Percentiles rank a stretch among this genome's conserved stretches.
Evolutionary conservation across 176 grass and related monocot species (phyloP).

Genomic region (Oryza rufipogon): DNA sequence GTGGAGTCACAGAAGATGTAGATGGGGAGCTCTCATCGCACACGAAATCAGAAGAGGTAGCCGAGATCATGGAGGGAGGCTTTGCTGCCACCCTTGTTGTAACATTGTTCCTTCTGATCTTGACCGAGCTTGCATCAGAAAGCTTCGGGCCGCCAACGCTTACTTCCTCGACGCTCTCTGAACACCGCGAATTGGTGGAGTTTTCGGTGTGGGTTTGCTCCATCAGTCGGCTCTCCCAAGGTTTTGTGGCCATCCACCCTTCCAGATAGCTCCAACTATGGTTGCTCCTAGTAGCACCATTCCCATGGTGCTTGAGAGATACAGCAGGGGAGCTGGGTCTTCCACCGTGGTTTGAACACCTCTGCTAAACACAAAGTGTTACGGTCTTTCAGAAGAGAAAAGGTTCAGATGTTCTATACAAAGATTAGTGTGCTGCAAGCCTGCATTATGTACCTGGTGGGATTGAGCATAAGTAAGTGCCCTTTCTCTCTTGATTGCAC

Average conservation of each 20-base stretch:
- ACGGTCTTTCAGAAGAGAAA: neutral
- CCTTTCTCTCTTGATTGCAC: conserved; percentile 76
- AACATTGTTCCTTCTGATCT: conserved; percentile 73
- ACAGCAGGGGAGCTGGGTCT: conserved; percentile 50
- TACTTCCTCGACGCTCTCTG: conserved; percentile 56
- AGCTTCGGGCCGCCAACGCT: conserved; percentile 52
- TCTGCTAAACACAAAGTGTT: conserved; percentile 34
- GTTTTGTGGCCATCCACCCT: conserved; percentile 73
- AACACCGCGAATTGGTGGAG: conserved; percentile 37
- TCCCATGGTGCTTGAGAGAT: conserved; percentile 51
- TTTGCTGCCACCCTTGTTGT: conserved; percentile 65
- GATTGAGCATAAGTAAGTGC: conserved; percentile 73
- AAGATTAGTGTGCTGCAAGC: neutral
- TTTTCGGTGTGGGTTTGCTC: conserved; percentile 59
- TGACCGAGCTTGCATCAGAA: conserved; percentile 54
- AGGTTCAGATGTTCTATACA: neutral
- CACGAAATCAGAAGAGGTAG: conserved; percentile 58
- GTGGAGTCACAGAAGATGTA: conserved; percentile 69
- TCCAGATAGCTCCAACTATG: conserved; percentile 61
- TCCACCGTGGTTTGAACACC: conserved; percentile 46
- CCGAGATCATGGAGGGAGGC: conserved; percentile 60
- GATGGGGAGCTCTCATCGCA: conserved; percentile 61
- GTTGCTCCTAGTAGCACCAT: conserved; percentile 41
- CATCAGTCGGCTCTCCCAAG: conserved; percentile 75
- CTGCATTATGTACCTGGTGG: conserved; percentile 60